These are phyloP conservation scores for Chaetomium tenue DNA, from an alignment of 495 filamentous ascomycete genomes.

Conservation along the genomic window DNA sequence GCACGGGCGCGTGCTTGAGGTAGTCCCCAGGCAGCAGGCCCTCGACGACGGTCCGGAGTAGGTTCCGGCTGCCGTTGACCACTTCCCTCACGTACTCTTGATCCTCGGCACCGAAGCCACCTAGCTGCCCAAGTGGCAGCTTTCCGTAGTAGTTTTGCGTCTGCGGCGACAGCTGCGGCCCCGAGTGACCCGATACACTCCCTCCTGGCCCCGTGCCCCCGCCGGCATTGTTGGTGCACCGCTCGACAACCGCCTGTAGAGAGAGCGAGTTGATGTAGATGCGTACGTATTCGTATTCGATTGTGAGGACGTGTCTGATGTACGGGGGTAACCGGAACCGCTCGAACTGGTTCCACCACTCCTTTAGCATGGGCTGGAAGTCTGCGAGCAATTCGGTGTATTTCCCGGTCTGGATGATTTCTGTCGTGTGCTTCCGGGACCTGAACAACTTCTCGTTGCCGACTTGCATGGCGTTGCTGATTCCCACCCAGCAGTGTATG, in stretches of 20 bases:
- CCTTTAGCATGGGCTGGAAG: slow-evolving; percentile 70
- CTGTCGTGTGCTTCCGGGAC: slow-evolving; percentile 76
- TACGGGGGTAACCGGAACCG: slow-evolving; percentile 65
- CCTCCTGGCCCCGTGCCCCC: slow-evolving; percentile 43
- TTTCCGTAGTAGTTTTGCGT: slow-evolving; percentile 58
- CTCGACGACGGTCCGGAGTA: slow-evolving; percentile 79
- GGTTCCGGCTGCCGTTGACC: slow-evolving; percentile 78
- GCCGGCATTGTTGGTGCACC: slow-evolving; percentile 73
- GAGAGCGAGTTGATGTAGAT: slow-evolving; percentile 92
- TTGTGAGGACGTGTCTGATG: slow-evolving; percentile 78
- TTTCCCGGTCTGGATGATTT: slow-evolving; percentile 77
- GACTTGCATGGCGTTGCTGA: slow-evolving; percentile 83
- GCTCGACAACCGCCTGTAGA: slow-evolving; percentile 90
- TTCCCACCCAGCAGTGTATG: slow-evolving; percentile 86
- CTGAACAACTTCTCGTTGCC: slow-evolving; percentile 83
- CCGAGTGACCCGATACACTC: slow-evolving; percentile 44
- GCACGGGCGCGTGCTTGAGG: slow-evolving; percentile 86
- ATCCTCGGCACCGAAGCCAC: slow-evolving; percentile 57
- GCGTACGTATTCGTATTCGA: slow-evolving; percentile 87
- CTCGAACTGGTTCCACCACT: slow-evolving; percentile 76
- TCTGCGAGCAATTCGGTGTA: slow-evolving; percentile 78
- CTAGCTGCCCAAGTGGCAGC: slow-evolving; percentile 55
- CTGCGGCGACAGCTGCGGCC: slow-evolving; percentile 53
- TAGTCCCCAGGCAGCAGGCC: slow-evolving; percentile 77
- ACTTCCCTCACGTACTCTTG: slow-evolving; percentile 85